Evolutionary conservation across 495 filamentous ascomycete species (phyloP).

Genomic region (Xylaria telfairii): DNA sequence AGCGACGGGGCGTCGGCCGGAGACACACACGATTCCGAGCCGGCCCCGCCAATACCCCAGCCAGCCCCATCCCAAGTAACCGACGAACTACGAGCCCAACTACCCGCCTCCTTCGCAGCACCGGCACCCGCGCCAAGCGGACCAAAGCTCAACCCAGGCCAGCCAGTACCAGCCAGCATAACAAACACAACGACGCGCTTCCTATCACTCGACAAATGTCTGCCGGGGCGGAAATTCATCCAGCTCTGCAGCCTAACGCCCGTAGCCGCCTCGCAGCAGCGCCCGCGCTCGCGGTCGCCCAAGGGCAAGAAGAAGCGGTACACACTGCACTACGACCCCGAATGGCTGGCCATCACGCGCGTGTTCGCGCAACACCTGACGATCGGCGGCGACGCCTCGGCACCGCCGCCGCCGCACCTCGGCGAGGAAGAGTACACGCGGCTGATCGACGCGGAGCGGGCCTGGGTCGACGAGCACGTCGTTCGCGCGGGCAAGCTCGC

Average conservation of each 20-base stretch:
- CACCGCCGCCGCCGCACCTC: constrained; percentile 55
- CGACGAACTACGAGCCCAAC: constrained; percentile 66
- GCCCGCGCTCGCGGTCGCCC: too few species aligned
- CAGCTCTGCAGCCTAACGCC: constrained; percentile 71
- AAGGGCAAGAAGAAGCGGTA: constrained; percentile 26
- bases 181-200: constrained; percentile 81
- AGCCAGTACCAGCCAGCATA: constrained; percentile 59
- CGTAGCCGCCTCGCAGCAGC: constrained; percentile 29
- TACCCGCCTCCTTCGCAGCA: constrained; percentile 67
- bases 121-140: constrained; percentile 31
- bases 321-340: constrained; percentile 80
- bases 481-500: constrained; percentile 61
- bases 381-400: constrained; percentile 60
- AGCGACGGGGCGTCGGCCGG: constrained; percentile 28
- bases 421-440: constrained; percentile 68
- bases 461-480: constrained; percentile 80
- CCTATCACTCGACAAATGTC: constrained; percentile 88
- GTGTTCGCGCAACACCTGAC: constrained; percentile 68
- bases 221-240: constrained; percentile 78
- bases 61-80: constrained; percentile 46
- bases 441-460: constrained; percentile 66
- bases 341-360: constrained; percentile 93
- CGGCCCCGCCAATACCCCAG: background rate
- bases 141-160: constrained; percentile 45
- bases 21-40: constrained; percentile 20